Evolutionary conservation across 2,329 filamentous ascomycete genomes (phyloP), one percentile per base, ranked within the genome.

Genomic region (Hymenoscyphus fructigenus): DNA sequence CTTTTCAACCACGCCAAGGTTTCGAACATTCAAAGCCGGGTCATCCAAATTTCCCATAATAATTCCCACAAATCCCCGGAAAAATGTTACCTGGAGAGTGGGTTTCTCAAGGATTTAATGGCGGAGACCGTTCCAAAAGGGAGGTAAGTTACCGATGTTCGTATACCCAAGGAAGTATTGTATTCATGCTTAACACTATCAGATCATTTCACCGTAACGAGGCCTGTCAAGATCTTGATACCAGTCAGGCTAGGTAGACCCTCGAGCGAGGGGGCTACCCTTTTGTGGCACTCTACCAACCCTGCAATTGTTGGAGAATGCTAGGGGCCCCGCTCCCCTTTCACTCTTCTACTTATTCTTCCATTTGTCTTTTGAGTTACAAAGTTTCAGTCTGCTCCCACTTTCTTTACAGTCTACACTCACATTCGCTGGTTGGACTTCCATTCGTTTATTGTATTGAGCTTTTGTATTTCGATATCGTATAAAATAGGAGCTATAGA

Each of bases 311-410:
- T 17, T 17, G 36, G 20, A 23, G 10, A 53, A 10, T 53, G 20
- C 47, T 53, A 23, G 47, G 47, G 14, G 47, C n/a, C 47, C 47
- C 47, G 26, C 47, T 26, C 20, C 20, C 47, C n/a, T 26, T 14
- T 23, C 47, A 26, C 47, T 53, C 20, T n/a, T 14, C 47, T 53
- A 53, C 47, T 53, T 53, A 53, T 23, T 53, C 44, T 53, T 53
- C 20, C 20, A 26, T 26, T 26, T 53, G 9, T 23, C 47, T 53
- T 26, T 6, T 5, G 5, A 9, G 12, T 23, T 53, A 23, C n/a
- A 26, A 53, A 14, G 7, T 26, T 23, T 23, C n/a, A n/a, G 44
- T 23, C 44, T 7, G 29, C 29, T 32, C 29, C 44, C n/a, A 10
- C 44, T 20, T 23, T 10, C 20, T 53, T 23, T 23, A 26, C 20